phyloP scores from a whole-genome alignment of 768 basidiomycete species.

The Auriculariales sp. region DNA sequence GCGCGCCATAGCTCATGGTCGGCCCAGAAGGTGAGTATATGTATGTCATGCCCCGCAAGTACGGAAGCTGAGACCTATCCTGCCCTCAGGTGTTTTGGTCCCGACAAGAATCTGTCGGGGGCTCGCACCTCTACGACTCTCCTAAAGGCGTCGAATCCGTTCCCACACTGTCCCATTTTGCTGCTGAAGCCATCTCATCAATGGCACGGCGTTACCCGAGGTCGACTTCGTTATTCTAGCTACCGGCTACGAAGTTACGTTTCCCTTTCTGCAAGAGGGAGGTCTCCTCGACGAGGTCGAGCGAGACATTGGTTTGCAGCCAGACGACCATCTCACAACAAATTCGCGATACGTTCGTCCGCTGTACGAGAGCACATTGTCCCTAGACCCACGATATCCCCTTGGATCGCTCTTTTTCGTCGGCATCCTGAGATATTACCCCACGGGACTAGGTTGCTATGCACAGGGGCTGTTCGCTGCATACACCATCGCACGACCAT shows the following conservation, averaged over 20 bases:
- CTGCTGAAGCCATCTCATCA: constrained; percentile 28
- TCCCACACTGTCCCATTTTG: constrained; percentile 25
- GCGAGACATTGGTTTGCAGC: background rate
- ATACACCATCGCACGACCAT: constrained; percentile 28
- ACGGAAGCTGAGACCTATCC: background rate
- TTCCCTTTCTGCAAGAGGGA: constrained; percentile 29
- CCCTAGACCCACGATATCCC: constrained; percentile 31
- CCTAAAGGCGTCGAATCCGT: background rate
- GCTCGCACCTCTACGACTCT: background rate
- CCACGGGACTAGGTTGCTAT: constrained; percentile 32
- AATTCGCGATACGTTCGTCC: constrained; percentile 44
- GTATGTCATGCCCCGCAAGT: background rate
- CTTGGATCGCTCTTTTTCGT: constrained; percentile 39
- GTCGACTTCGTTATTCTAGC: constrained; percentile 36
- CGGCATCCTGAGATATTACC: constrained; percentile 32
- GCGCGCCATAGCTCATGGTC: constrained; percentile 25
- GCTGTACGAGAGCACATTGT: constrained; percentile 37
- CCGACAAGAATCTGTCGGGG: background rate
- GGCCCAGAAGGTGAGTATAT: constrained; percentile 25
- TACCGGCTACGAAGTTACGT: constrained; percentile 38
- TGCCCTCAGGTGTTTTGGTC: background rate
- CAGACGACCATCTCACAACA: constrained; percentile 20
- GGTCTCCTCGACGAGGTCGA: constrained; percentile 5
- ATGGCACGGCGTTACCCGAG: constrained; percentile 25
- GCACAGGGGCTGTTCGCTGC: constrained; percentile 36